Percentiles rank a stretch among this genome's conserved stretches.
phyloP scores from a whole-genome alignment of 2,329 filamentous ascomycete genomes.

The Penicillium janthinellum region DNA sequence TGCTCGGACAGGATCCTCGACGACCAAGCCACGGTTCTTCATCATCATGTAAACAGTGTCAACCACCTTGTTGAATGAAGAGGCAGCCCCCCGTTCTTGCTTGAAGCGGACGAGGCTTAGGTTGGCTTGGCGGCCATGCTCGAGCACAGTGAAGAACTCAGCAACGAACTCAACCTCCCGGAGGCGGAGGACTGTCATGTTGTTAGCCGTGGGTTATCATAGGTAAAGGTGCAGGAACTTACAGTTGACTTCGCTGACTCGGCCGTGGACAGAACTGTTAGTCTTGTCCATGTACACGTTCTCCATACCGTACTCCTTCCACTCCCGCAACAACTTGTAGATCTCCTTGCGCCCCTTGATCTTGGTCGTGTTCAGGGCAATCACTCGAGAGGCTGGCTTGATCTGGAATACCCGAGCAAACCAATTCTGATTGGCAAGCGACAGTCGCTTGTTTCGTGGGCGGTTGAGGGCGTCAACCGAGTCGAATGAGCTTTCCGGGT shows the following conservation, averaged over 20 bases:
- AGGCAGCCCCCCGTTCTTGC: slow-evolving; percentile 88
- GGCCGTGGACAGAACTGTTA: slow-evolving; percentile 76
- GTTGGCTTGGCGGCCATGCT: slow-evolving; percentile 75
- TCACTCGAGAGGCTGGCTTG: slow-evolving; percentile 73
- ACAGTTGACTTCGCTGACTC: slow-evolving; percentile 78
- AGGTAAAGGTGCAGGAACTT: slow-evolving; percentile 44
- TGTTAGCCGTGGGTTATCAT: slow-evolving; percentile 20
- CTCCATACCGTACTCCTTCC: slow-evolving; percentile 78
- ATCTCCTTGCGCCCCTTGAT: slow-evolving; percentile 77
- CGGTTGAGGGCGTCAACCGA: slow-evolving; percentile 16
- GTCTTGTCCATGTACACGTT: slow-evolving; percentile 78
- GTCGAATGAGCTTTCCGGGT: slow-evolving; percentile 23
- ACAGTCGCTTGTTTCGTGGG: slow-evolving; percentile 18
- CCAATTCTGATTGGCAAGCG: slow-evolving; percentile 69
- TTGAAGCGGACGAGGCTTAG: slow-evolving; percentile 83
- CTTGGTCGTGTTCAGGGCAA: slow-evolving; percentile 75
- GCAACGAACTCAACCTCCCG: slow-evolving; percentile 86
- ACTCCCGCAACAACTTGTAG: slow-evolving; percentile 72
- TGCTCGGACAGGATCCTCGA: slow-evolving; percentile 66
- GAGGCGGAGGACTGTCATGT: slow-evolving; percentile 67
- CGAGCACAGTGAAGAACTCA: slow-evolving; percentile 85
- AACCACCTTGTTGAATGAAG: slow-evolving; percentile 81
- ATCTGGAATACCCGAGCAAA: slow-evolving; percentile 85
- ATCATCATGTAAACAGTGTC: slow-evolving; percentile 74
- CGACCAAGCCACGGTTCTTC: slow-evolving; percentile 64